Evolutionary conservation across 139 green algal species (phyloP).

Genomic region (Ettlia oleoabundans): DNA sequence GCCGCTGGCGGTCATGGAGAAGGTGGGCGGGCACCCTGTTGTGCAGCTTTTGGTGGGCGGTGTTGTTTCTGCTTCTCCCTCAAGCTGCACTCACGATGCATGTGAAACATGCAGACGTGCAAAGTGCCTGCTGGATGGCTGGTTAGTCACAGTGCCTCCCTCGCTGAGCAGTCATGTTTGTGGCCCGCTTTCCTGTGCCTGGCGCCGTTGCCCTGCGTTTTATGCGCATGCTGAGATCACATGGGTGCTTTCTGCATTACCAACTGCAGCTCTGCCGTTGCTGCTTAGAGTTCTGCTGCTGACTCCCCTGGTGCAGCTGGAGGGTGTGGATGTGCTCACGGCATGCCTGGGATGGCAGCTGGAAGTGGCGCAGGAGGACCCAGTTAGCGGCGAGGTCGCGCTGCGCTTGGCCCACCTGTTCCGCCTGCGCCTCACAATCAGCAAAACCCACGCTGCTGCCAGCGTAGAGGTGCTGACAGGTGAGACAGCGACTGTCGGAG

Average conservation of each 20-base stretch:
- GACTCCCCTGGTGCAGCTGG: slow-evolving; percentile 25
- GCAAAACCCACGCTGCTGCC: not conserved
- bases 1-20: slow-evolving; percentile 14
- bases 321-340: slow-evolving; percentile 30
- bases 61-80: too few relatives aligned
- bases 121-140: too few relatives aligned
- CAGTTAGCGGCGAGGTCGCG: not conserved
- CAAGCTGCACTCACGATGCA: too few relatives aligned
- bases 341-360: slow-evolving; percentile 39
- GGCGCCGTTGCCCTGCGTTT: too few relatives aligned
- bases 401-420: slow-evolving; percentile 38
- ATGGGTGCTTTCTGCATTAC: not conserved
- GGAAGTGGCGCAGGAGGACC: slow-evolving; percentile 4
- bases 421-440: slow-evolving; percentile 30
- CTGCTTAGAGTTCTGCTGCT: too few relatives aligned
- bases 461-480: not conserved
- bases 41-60: too few relatives aligned
- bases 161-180: too few relatives aligned
- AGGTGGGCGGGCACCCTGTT: not conserved
- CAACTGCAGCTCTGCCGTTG: not conserved
- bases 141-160: too few relatives aligned
- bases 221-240: too few relatives aligned
- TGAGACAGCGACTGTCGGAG: not conserved
- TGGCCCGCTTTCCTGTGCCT: too few relatives aligned
- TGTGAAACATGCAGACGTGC: too few relatives aligned